Percentiles rank a stretch among this genome's conserved stretches.
These are phyloP conservation scores for Aspergillus viridinutans DNA, from an alignment of 2,329 filamentous ascomycete genomes.

Conservation along the genomic window DNA sequence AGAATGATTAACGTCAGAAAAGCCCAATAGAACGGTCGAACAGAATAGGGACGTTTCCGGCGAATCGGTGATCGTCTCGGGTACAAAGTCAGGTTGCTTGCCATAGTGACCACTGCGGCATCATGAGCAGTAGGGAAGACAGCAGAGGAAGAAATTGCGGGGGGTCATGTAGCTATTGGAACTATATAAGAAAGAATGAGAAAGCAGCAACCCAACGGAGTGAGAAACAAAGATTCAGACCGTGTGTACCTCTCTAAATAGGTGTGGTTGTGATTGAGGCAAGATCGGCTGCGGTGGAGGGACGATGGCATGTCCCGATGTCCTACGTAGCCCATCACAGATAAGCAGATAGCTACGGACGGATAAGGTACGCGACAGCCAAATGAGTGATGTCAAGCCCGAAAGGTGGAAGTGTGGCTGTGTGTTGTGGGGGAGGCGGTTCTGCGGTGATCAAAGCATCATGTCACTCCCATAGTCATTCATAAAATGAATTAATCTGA, in stretches of 20 bases:
- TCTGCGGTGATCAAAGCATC: too few species aligned
- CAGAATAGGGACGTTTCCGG: conserved; percentile 35
- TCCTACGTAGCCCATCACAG: not conserved
- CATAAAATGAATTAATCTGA: not conserved
- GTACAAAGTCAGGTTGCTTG: conserved; percentile 17
- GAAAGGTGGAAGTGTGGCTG: not conserved
- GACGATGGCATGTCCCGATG: not conserved
- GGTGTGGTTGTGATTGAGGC: not conserved
- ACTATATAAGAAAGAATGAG: not conserved
- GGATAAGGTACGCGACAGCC: not conserved
- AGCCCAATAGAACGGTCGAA: conserved; percentile 45
- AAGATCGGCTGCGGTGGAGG: not conserved
- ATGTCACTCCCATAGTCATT: too few species aligned
- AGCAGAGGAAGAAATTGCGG: not conserved
- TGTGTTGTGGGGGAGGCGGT: not conserved
- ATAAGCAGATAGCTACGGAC: not conserved
- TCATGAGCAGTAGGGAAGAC: conserved; percentile 18
- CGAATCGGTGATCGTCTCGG: conserved; percentile 18
- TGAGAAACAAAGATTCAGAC: not conserved
- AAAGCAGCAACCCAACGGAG: not conserved
- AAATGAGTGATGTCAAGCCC: not conserved
- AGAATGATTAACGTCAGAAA: conserved; percentile 36
- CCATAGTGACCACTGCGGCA: conserved; percentile 26
- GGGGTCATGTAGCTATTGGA: not conserved
- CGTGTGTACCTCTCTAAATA: not conserved